Conservation (phyloP, 305 asterid species). For the Fraxinus platypoda region DNA sequence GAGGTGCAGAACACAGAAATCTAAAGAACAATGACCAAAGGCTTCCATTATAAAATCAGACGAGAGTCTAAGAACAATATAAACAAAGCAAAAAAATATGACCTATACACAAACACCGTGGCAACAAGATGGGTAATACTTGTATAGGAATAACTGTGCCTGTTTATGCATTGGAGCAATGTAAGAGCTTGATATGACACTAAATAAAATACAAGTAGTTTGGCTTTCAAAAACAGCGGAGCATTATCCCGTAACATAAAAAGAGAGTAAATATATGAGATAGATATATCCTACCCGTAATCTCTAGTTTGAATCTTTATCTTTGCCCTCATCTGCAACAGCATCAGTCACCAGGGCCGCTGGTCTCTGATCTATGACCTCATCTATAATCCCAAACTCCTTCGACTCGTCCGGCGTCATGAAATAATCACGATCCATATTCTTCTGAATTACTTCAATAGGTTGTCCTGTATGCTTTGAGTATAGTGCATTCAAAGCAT, state of each 20-base stretch:
- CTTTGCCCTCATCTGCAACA: constrained; percentile 54
- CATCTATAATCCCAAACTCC: constrained; percentile 90
- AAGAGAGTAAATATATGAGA: constrained; percentile 7
- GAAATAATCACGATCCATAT: constrained; percentile 90
- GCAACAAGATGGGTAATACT: not conserved
- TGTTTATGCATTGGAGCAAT: not conserved
- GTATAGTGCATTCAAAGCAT: constrained; percentile 64
- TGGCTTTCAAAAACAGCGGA: not conserved
- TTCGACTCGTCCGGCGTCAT: constrained; percentile 93
- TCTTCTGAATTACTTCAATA: constrained; percentile 58
- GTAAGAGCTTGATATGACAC: not conserved
- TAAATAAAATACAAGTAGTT: not conserved
- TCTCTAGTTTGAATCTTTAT: constrained; percentile 56
- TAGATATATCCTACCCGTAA: constrained; percentile 36
- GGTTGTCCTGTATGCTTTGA: constrained; percentile 84
- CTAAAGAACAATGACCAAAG: not conserved
- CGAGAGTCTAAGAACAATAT: not conserved
- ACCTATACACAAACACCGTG: not conserved
- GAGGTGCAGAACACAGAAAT: not conserved
- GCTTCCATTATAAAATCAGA: not conserved
- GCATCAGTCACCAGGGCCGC: constrained; percentile 70
- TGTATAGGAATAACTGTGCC: not conserved
- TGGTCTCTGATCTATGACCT: constrained; percentile 86
- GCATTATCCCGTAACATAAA: not conserved
- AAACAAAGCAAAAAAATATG: not conserved